These are phyloP conservation scores for Vachellia pachyceras DNA, from an alignment of 306 rosid genomes.

Conservation along the genomic window DNA sequence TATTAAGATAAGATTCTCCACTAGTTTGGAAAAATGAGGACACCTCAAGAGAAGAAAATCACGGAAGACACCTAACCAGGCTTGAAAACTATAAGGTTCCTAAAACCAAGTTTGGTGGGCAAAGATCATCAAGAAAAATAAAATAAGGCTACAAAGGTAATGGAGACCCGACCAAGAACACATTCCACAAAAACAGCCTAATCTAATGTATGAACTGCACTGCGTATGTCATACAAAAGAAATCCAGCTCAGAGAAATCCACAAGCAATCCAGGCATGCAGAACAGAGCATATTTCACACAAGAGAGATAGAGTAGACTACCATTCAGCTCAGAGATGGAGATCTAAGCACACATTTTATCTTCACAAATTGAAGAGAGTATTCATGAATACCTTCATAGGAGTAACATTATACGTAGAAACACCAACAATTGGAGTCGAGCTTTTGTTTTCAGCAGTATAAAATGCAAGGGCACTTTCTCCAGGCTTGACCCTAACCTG, in stretches of 20 bases:
- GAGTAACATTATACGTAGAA: slow-evolving; percentile 92
- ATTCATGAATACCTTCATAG: slow-evolving; percentile 82
- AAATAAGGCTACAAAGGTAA: not conserved
- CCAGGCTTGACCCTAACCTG: slow-evolving; percentile 96
- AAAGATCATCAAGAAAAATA: not conserved
- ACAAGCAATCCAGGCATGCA: slow-evolving; percentile 4
- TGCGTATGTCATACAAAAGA: not conserved
- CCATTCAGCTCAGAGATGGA: not conserved
- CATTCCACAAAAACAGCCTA: not conserved
- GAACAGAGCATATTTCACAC: not conserved
- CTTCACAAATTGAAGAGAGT: slow-evolving; percentile 12
- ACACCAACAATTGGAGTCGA: slow-evolving; percentile 90
- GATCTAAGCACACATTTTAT: slow-evolving; percentile 24
- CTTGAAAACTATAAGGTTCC: slow-evolving; percentile 1
- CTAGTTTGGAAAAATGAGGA: slow-evolving; percentile 26
- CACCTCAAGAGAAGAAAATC: not conserved
- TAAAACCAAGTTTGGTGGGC: not conserved
- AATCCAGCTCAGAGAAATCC: not conserved
- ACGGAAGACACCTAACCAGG: slow-evolving; percentile 19
- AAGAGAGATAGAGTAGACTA: not conserved
- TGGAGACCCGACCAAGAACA: slow-evolving; percentile 10
- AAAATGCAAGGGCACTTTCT: slow-evolving; percentile 98
- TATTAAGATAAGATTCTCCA: slow-evolving; percentile 9
- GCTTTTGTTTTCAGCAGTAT: slow-evolving; percentile 92
- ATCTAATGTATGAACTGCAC: not conserved